Evolutionary conservation across 208 protist species (phyloP).

Genomic region (Angomonas desouzai): DNA sequence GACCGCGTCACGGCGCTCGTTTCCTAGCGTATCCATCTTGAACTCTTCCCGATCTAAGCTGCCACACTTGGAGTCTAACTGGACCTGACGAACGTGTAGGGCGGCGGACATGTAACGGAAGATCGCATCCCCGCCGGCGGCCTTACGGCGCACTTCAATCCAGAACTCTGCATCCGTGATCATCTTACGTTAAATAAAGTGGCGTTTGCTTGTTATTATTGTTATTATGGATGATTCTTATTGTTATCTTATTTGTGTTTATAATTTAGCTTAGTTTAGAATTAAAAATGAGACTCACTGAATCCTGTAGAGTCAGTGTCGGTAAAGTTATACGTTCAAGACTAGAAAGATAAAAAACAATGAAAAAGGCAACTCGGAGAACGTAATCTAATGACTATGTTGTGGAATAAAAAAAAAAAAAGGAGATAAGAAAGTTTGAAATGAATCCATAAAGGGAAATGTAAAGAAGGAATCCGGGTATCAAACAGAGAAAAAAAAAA

Average conservation of each 20-base stretch:
- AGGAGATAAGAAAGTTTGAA: neutral
- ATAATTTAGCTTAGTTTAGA: no score
- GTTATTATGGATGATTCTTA: no score
- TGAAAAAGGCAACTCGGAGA: constrained; percentile 1
- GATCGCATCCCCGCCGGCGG: constrained; percentile 52
- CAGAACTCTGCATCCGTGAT: constrained; percentile 87
- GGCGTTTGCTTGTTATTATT: no score
- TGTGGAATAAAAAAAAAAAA: neutral
- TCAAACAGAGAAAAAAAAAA: constrained; percentile 8
- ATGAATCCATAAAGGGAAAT: neutral
- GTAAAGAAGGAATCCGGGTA: neutral
- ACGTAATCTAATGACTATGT: neutral
- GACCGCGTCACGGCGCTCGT: constrained; percentile 28
- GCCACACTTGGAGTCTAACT: constrained; percentile 39
- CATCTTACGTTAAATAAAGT: constrained; percentile 51
- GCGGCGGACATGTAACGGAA: constrained; percentile 66
- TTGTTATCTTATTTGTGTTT: no score
- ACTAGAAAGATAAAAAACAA: constrained; percentile 5
- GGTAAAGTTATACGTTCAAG: no score
- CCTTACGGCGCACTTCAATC: constrained; percentile 58
- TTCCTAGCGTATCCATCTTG: constrained; percentile 21
- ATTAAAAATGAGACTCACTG: no score
- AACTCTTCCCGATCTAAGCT: constrained; percentile 35
- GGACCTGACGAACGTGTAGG: constrained; percentile 54
- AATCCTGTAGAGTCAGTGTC: no score